Evolutionary conservation across 768 basidiomycete genomes (phyloP).

Genomic region (Lyophyllum atratum): DNA sequence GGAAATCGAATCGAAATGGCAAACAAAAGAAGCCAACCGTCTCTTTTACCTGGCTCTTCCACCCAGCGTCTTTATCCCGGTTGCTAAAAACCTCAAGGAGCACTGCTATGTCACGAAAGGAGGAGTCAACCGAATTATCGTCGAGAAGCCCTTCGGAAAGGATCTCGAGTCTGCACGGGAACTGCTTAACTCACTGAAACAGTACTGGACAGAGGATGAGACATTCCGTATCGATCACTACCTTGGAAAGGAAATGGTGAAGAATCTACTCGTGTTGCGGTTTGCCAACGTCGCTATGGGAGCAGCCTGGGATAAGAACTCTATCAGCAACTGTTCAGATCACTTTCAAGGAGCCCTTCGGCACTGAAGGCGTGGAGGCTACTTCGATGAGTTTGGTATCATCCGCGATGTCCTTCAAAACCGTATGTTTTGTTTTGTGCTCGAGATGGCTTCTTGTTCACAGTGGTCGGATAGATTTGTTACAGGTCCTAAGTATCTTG

Average conservation of each 20-base stretch:
- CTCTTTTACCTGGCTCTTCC: conserved; percentile 98
- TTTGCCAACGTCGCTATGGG: conserved; percentile 93
- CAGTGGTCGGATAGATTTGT: conserved; percentile 61
- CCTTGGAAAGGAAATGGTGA: conserved; percentile 99
- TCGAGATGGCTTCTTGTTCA: conserved; percentile 18
- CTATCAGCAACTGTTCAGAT: conserved; percentile 96
- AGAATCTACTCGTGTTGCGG: conserved; percentile 93
- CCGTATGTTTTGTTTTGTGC: conserved; percentile 59
- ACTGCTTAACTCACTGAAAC: conserved; percentile 77
- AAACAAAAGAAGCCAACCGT: conserved; percentile 68
- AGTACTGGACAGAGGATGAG: conserved; percentile 94
- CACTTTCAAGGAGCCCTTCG: conserved; percentile 99
- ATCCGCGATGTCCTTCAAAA: conserved; percentile 98
- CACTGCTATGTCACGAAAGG: conserved; percentile 69
- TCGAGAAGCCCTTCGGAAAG: conserved; percentile 99
- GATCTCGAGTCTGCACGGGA: conserved; percentile 83
- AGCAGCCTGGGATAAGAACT: conserved; percentile 94
- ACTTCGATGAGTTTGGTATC: conserved; percentile 99
- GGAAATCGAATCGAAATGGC: conserved; percentile 74
- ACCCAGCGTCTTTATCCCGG: conserved; percentile 93
- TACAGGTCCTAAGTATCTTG: conserved; percentile 92
- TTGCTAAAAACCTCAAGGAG: conserved; percentile 80
- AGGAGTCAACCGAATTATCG: conserved; percentile 89
- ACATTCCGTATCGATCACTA: conserved; percentile 99
- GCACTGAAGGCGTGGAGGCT: conserved; percentile 99